These are phyloP conservation scores for Gossypium gossypioides DNA, from an alignment of 441 rosid species.

Conservation along the genomic window DNA sequence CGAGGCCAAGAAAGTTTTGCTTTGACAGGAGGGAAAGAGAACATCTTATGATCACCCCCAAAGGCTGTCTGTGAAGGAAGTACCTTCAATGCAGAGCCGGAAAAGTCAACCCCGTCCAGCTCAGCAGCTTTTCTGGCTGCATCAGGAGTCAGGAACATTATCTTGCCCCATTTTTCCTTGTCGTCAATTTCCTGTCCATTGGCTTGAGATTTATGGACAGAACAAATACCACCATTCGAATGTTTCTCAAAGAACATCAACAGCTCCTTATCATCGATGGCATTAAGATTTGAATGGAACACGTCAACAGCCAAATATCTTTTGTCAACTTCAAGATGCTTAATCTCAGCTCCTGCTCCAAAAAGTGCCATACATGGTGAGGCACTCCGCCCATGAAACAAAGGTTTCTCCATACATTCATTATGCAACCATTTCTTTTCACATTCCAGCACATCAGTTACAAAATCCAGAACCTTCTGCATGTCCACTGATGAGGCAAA, in stretches of 20 bases:
- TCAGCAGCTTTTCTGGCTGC: conserved; percentile 49
- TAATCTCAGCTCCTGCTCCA: conserved; percentile 87
- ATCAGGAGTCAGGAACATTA: conserved; percentile 57
- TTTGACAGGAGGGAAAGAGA: conserved; percentile 48
- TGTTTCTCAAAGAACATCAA: conserved; percentile 52
- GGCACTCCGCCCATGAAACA: conserved; percentile 46
- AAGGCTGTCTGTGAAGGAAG: conserved; percentile 35
- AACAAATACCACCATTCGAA: conserved; percentile 48
- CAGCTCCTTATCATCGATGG: conserved; percentile 58
- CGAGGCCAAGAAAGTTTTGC: conserved; percentile 60
- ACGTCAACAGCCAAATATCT: conserved; percentile 65
- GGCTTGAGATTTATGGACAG: conserved; percentile 35
- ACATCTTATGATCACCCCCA: conserved; percentile 36
- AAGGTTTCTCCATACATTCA: conserved; percentile 64
- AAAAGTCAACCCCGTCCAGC: conserved; percentile 38
- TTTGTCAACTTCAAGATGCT: conserved; percentile 74
- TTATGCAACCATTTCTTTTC: conserved; percentile 52
- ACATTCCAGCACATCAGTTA: conserved; percentile 42
- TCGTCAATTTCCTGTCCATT: conserved; percentile 35
- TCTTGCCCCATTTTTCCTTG: conserved; percentile 53
- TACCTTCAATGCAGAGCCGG: conserved; percentile 42
- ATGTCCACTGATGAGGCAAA: conserved; percentile 42
- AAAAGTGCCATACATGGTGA: conserved; percentile 57
- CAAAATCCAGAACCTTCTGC: conserved; percentile 43
- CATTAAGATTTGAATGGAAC: conserved; percentile 33